phyloP scores from a whole-genome alignment of 352 stramenopile species.

The Phytophthora pisi region DNA sequence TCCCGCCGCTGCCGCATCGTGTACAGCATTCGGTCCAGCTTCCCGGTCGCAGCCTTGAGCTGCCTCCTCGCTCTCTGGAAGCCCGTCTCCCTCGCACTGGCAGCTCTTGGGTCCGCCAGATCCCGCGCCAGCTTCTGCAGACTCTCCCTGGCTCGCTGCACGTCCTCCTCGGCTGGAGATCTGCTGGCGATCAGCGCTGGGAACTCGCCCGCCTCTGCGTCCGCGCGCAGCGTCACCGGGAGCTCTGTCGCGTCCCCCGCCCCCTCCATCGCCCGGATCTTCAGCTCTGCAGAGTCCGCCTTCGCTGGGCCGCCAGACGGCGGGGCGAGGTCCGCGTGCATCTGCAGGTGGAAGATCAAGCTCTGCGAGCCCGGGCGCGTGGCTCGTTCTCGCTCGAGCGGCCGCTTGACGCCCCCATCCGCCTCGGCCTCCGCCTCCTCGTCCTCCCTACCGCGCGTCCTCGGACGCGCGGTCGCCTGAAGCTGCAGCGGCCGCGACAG shows the following conservation, averaged over 20 bases:
- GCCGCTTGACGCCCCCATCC: not conserved
- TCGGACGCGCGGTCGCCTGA: conserved; percentile 17
- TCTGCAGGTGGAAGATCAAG: conserved; percentile 18
- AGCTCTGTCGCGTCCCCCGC: no score
- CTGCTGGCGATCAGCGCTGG: conserved; percentile 16
- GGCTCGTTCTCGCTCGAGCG: not conserved
- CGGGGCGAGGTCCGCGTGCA: not conserved
- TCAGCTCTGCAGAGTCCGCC: not conserved
- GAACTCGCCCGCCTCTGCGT: conserved; percentile 13
- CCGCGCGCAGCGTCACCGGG: conserved; percentile 7
- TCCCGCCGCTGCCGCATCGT: conserved; percentile 38
- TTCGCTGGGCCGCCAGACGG: not conserved
- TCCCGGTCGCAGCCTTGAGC: conserved; percentile 55
- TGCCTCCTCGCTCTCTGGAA: conserved; percentile 47
- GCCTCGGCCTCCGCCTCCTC: conserved; percentile 4
- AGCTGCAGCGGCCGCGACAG: conserved; percentile 26
- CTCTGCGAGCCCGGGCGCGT: not conserved
- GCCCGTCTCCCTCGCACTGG: conserved; percentile 29
- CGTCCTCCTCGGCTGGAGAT: conserved; percentile 9
- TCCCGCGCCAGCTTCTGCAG: conserved; percentile 28
- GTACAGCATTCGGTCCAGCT: conserved; percentile 55
- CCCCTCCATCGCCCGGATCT: conserved; percentile 2
- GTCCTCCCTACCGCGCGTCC: conserved; percentile 1
- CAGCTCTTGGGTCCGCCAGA: conserved; percentile 24
- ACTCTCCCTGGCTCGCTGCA: conserved; percentile 23